These are phyloP conservation scores for Azolla pinnata DNA, from an alignment of 75 land plant genomes.

Conservation along the genomic window DNA sequence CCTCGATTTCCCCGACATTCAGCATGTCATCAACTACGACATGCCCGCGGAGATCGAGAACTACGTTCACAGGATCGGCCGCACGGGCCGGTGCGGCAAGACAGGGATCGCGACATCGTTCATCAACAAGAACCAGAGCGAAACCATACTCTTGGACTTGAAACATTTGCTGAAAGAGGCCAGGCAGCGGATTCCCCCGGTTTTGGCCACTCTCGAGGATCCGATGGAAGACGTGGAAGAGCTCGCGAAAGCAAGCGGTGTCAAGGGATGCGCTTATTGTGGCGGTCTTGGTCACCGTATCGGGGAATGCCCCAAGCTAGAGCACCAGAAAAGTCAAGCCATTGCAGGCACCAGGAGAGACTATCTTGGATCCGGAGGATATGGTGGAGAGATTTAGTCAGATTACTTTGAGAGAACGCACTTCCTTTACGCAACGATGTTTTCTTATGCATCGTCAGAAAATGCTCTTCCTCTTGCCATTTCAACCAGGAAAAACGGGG, in stretches of 20 bases:
- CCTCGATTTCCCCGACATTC: constrained; percentile 86
- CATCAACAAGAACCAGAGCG: constrained; percentile 88
- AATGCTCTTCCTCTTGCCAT: too few relatives aligned
- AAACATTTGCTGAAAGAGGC: constrained; percentile 90
- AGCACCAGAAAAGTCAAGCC: constrained; percentile 77
- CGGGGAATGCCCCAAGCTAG: constrained; percentile 75
- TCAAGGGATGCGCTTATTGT: constrained; percentile 87
- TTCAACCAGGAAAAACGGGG: too few relatives aligned
- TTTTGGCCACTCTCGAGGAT: constrained; percentile 72
- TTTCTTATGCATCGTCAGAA: too few relatives aligned
- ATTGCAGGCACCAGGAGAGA: constrained; percentile 83
- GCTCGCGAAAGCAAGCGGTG: constrained; percentile 69
- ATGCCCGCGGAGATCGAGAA: constrained; percentile 97
- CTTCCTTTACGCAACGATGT: too few relatives aligned
- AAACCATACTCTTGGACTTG: constrained; percentile 82
- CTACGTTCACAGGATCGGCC: constrained; percentile 87
- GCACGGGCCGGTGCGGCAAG: constrained; percentile 91
- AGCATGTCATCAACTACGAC: constrained; percentile 91
- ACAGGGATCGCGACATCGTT: constrained; percentile 95
- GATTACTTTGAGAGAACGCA: too few relatives aligned
- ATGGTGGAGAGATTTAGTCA: constrained; percentile 74
- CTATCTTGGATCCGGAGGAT: constrained; percentile 84
- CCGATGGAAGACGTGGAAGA: constrained; percentile 86
- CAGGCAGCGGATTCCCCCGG: constrained; percentile 84
- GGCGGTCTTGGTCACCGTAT: constrained; percentile 95